Evolutionary conservation across 2,329 filamentous ascomycete species (phyloP), one percentile per base, ranked within the genome.

Genomic region (Teratosphaeria viscida): DNA sequence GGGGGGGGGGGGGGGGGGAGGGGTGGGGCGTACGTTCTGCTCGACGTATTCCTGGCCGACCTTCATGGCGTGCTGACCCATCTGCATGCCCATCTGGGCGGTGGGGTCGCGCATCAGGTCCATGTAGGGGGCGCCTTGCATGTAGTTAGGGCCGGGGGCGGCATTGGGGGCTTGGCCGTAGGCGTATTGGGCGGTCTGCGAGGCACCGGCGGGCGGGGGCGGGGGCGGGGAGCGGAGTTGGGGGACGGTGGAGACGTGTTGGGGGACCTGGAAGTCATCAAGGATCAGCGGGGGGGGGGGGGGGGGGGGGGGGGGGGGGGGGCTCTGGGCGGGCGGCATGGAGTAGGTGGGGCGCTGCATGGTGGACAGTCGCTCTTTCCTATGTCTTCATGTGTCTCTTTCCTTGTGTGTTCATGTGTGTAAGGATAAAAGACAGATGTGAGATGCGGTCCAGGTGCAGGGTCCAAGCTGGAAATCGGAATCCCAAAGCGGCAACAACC

Each of bases 171-270:
- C 60, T 47, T 67, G 65, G 14, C 65, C 68, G 70, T 89, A 91
- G 56, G 86, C 85, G 77, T 87, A 86, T 16, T 47, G 34, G 14
- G 19, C 23, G 14, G n/a, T 43, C 65, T 84, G 82, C 70, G 89
- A 87, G 60, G 19, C 19, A 19, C 19, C 19, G 19, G 19, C 86
- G 85, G 60, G 85, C 83, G 57, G 82, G 43, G 90, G 92, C 62
- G 90, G 89, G 60, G 89, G 92, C 62, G 94, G 94, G 60, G 94
- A 97, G 75, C 95, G 87, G 74, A 99, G 85, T 78, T 97, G 94
- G 53, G 94, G 94, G 56, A 99, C 94, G 60, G 92, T 95, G 72
- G 94, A 97, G 70, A 97, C 92, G 81, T 99, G 94, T 76, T 99
- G 94, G 63, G 94, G 94, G 61, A 97, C 91, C 59, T 61, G 59